Evolutionary conservation across 495 filamentous ascomycete species (phyloP).

Genomic region (Penicillium paxilli): DNA sequence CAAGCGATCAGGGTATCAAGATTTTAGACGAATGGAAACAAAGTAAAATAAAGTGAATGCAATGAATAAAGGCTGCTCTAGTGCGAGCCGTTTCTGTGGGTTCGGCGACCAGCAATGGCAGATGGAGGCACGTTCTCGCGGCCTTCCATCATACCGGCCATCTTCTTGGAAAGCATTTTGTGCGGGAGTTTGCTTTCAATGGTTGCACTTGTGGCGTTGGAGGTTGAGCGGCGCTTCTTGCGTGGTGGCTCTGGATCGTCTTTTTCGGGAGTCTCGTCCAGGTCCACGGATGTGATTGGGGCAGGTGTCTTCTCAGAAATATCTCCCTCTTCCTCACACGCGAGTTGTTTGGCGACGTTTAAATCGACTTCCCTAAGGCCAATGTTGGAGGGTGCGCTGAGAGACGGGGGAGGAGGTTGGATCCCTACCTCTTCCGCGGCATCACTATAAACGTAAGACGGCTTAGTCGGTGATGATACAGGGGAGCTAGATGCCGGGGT

Average conservation of each 20-base stretch:
- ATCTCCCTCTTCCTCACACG: constrained; percentile 23
- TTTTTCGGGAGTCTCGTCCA: constrained; percentile 23
- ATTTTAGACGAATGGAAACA: constrained; percentile 8
- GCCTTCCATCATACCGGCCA: constrained; percentile 51
- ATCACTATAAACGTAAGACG: constrained; percentile 44
- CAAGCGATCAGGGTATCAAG: constrained; percentile 30
- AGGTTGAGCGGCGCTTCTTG: constrained; percentile 52
- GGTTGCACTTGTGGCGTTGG: constrained; percentile 18
- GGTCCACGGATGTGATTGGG: constrained; percentile 16
- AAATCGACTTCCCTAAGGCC: constrained; percentile 57
- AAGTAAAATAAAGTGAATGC: constrained; percentile 4
- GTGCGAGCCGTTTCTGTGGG: constrained; percentile 28
- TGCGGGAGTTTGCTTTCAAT: constrained; percentile 41
- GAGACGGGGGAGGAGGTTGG: constrained; percentile 34
- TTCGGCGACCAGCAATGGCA: constrained; percentile 25
- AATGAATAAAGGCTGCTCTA: constrained; percentile 9
- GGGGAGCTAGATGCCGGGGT: constrained; percentile 26
- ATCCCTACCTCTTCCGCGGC: constrained; percentile 42
- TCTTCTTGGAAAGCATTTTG: constrained; percentile 46
- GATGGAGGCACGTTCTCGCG: constrained; percentile 59
- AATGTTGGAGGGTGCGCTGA: constrained; percentile 40
- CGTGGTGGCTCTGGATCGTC: constrained; percentile 48
- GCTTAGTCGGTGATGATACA: constrained; percentile 34
- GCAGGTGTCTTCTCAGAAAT: constrained; percentile 15
- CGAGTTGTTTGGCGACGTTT: constrained; percentile 47